A percentile compares a stretch with the other conserved stretches of the same genome.
phyloP scores from a whole-genome alignment of 352 stramenopile genomes.

The Pythium sukuiense region DNA sequence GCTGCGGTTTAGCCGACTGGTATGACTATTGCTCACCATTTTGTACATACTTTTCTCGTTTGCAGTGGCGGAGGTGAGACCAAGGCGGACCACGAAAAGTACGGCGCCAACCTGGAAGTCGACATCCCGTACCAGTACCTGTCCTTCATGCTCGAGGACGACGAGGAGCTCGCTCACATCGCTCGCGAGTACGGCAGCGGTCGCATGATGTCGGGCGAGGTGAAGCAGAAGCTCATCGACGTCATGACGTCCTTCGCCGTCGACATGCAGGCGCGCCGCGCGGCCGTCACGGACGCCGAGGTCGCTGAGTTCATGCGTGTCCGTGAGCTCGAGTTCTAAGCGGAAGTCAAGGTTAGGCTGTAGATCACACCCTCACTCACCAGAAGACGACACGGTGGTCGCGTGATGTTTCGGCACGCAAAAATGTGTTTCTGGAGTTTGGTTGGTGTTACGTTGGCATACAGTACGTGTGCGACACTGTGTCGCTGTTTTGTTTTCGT shows the following conservation, averaged over 20 bases:
- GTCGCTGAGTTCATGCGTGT: constrained; percentile 97
- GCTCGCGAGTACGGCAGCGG: constrained; percentile 95
- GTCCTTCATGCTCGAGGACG: constrained; percentile 99
- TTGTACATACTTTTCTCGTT: constrained; percentile 51
- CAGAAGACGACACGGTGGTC: neutral
- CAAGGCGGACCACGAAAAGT: constrained; percentile 97
- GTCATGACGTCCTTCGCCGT: constrained; percentile 91
- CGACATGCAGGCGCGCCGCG: constrained; percentile 94
- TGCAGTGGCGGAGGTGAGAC: constrained; percentile 95
- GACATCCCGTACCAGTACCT: constrained; percentile 99
- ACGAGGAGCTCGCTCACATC: constrained; percentile 94
- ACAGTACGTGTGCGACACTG: constrained; percentile 1
- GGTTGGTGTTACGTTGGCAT: constrained; percentile 5
- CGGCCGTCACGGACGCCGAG: constrained; percentile 93
- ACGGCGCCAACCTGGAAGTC: constrained; percentile 98
- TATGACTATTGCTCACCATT: neutral
- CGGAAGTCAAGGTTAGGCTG: neutral
- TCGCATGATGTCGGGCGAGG: constrained; percentile 96
- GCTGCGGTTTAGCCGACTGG: neutral
- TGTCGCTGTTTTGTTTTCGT: neutral
- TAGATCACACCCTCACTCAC: constrained; percentile 3
- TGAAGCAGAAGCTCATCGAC: constrained; percentile 97
- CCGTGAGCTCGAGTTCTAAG: constrained; percentile 90
- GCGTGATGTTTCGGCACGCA: neutral
- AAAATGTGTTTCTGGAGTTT: neutral